These are phyloP conservation scores for Arthromyces matolae DNA, from an alignment of 768 basidiomycete genomes.

Conservation along the genomic window DNA sequence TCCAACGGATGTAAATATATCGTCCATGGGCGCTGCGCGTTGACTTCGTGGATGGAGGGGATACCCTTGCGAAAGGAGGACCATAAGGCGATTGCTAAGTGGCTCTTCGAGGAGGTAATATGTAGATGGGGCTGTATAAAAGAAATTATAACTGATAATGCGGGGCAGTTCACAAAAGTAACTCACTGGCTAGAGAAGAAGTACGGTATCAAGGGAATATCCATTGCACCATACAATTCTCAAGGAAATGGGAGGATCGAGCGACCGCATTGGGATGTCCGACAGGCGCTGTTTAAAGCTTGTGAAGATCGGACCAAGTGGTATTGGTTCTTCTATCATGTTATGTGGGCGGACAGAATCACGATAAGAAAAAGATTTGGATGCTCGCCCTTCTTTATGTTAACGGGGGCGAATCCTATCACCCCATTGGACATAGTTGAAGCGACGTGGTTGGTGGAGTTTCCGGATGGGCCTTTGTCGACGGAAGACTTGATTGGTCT, in stretches of 20 bases:
- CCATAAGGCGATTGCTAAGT: constrained; percentile 16
- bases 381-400: constrained; percentile 28
- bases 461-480: too few species aligned
- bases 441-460: too few species aligned
- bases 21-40: constrained; percentile 22
- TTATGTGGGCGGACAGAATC: constrained; percentile 32
- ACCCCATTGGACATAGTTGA: too few species aligned
- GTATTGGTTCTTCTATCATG: constrained; percentile 22
- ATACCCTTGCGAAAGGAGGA: constrained; percentile 20
- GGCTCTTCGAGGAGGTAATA: constrained; percentile 27
- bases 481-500: too few species aligned
- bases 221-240: constrained; percentile 38
- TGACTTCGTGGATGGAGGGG: constrained; percentile 22
- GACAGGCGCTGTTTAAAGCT: neutral
- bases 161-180: neutral
- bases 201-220: constrained; percentile 35
- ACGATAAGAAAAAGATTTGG: constrained; percentile 22
- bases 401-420: constrained; percentile 28
- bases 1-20: constrained; percentile 20
- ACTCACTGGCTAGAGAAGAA: constrained; percentile 11
- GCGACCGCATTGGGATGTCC: too few species aligned
- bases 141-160: constrained; percentile 15
- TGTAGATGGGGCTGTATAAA: constrained; percentile 35
- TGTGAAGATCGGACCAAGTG: constrained; percentile 27
- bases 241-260: too few species aligned